phyloP scores from a whole-genome alignment of 2,329 filamentous ascomycete species.

The Torrubiella hemipterigena region DNA sequence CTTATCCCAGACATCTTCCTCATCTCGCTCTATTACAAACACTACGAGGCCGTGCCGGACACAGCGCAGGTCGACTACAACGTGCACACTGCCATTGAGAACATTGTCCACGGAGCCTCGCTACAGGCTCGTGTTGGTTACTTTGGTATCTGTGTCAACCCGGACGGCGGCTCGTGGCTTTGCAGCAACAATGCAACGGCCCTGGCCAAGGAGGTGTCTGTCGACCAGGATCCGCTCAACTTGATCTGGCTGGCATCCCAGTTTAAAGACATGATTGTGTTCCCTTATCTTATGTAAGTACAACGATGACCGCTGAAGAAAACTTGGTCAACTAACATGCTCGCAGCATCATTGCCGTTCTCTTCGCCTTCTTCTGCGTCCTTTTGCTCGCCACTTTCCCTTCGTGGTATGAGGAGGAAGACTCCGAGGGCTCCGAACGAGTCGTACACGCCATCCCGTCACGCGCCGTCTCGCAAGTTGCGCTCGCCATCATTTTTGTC shows the following conservation, averaged over 20 bases:
- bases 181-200: slow-evolving; percentile 97
- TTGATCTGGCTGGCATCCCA: slow-evolving; percentile 93
- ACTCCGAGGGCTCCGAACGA: slow-evolving; percentile 68
- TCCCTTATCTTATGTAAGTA: slow-evolving; percentile 85
- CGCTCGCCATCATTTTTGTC: slow-evolving; percentile 83
- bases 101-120: slow-evolving; percentile 75
- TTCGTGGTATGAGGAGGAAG: slow-evolving; percentile 88
- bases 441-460: slow-evolving; percentile 93
- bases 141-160: slow-evolving; percentile 94
- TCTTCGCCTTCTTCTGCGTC: slow-evolving; percentile 94
- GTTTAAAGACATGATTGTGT: slow-evolving; percentile 97
- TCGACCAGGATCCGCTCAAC: slow-evolving; percentile 93
- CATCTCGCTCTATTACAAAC: slow-evolving; percentile 92
- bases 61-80: slow-evolving; percentile 86
- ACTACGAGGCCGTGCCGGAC: slow-evolving; percentile 70
- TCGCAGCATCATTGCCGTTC: slow-evolving; percentile 82
- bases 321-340: slow-evolving; percentile 6
- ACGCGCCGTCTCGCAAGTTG: slow-evolving; percentile 81
- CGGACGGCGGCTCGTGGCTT: slow-evolving; percentile 80
- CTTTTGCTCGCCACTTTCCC: slow-evolving; percentile 93
- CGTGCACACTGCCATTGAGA: slow-evolving; percentile 72
- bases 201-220: slow-evolving; percentile 74
- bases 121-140: slow-evolving; percentile 91
- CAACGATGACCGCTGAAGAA: background rate
- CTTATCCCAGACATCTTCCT: slow-evolving; percentile 94